Conservation (phyloP, 768 basidiomycete genomes). For the Austroboletus festivus region DNA sequence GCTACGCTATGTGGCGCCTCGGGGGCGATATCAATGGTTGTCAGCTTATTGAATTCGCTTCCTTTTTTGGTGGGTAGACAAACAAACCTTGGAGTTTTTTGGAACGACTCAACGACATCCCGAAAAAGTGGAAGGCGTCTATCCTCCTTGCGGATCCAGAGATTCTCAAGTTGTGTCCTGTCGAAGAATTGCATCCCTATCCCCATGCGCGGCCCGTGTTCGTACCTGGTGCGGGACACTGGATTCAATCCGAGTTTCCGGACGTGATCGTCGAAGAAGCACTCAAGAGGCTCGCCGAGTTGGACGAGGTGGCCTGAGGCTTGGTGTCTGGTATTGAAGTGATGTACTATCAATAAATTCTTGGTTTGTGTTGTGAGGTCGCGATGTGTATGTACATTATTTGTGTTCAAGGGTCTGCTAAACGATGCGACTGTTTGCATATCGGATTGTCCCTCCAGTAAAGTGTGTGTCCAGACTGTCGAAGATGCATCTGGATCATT, state of each 20-base stretch:
- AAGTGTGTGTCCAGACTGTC: no score
- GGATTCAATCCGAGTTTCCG: constrained; percentile 27
- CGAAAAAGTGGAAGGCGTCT: constrained; percentile 13
- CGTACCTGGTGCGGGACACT: constrained; percentile 20
- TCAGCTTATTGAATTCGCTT: no score
- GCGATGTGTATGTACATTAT: no score
- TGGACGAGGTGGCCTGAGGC: background rate
- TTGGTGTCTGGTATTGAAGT: no score
- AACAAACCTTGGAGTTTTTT: constrained; percentile 20
- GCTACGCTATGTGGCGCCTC: no score
- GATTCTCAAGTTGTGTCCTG: background rate
- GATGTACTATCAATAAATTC: no score
- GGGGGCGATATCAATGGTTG: no score
- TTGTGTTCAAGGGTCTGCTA: no score
- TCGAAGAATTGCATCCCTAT: constrained; percentile 14
- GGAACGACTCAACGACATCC: background rate
- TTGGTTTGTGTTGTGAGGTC: no score
- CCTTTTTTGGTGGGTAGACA: constrained; percentile 9
- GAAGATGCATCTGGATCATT: no score
- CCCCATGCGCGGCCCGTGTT: constrained; percentile 8
- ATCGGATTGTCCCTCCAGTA: no score
- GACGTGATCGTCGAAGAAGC: constrained; percentile 19
- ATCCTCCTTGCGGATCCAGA: constrained; percentile 21
- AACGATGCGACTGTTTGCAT: no score
- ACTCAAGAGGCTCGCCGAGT: constrained; percentile 11